Evolutionary conservation across 345 rosid species (phyloP).

Genomic region (Murraya koenigii): DNA sequence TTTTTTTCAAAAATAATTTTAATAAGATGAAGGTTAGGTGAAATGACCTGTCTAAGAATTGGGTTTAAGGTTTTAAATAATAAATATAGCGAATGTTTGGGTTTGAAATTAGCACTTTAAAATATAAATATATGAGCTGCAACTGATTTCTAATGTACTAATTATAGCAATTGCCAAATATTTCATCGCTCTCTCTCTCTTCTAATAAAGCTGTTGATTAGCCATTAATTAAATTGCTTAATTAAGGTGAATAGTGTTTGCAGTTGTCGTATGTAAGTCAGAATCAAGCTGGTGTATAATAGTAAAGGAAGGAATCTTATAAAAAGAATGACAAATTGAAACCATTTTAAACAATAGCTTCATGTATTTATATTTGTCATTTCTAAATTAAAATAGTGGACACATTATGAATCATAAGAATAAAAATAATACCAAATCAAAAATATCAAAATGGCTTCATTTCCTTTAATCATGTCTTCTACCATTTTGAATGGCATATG

Average conservation of each 20-base stretch:
- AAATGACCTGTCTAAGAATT: constrained; percentile 15
- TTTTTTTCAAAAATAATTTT: background rate
- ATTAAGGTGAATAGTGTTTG: background rate
- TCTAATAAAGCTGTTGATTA: background rate
- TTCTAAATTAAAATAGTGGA: background rate
- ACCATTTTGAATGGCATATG: background rate
- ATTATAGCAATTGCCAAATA: background rate
- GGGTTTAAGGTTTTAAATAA: constrained; percentile 8
- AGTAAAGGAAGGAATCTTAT: constrained; percentile 8
- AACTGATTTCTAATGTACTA: background rate
- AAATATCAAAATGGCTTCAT: background rate
- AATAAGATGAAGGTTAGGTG: constrained; percentile 18
- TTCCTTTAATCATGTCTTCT: background rate
- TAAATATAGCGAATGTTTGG: background rate
- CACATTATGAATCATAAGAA: background rate
- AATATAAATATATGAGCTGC: background rate
- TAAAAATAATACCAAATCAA: background rate
- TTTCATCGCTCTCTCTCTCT: background rate
- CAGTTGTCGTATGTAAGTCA: background rate
- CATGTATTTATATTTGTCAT: background rate
- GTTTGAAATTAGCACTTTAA: background rate
- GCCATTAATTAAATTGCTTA: background rate
- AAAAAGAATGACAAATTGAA: background rate
- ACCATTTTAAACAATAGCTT: background rate
- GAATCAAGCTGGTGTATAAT: background rate